Base-by-base conservation (phyloP, 2,329 filamentous ascomycete species). In the Cercospora sesami region DNA sequence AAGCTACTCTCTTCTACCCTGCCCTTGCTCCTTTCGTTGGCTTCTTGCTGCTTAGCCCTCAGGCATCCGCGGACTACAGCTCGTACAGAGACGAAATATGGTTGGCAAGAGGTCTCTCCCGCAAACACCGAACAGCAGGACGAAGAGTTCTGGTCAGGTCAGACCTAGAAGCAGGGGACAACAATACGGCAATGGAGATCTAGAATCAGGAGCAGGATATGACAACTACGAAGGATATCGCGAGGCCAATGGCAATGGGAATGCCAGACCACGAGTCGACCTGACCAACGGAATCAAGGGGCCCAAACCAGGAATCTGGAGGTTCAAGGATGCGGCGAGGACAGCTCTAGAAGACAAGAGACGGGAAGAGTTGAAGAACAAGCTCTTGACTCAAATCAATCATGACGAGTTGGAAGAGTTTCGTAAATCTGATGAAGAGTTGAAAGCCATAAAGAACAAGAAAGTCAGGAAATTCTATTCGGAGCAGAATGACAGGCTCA, bases 391-490 rank as follows among this genome's bases (percentile, higher is more conserved):
- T 1, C 81, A 80, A 30, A 80, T 86, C 39, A 79, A 85, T 39
- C 78, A 80, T 14, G 77, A 83, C 6, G 77, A 78, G 7, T 76
- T 86, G 18, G 84, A 87, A 73, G 78, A 80, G 36, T 86, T 79
- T 72, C 78, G 85, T 21, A 86, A 85, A 73, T 82, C 78, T 36
- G 81, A 85, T 2, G 81, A 84, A n/a, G 82, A 86, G 78, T 75
- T 87, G 51, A 86, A 86, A 75, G 74, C 72, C 7, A 84, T 87
- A 67, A 81, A 83, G 73, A 81, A 83, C 66, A 86, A 86, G 74
- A 82, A 83, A 55, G 73, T 88, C n/a, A 79, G 83, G 16, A 71
- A 76, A 3, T 88, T 86, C 72, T 88, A 88, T 76, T 80, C 85
- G 69, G 78, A 79, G 14, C 86, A 87, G 72, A 88, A 88, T 69